A percentile compares a stretch with the other conserved stretches of the same genome.
Conservation (phyloP, 257 asterid species). For the Jacaranda copaia region DNA sequence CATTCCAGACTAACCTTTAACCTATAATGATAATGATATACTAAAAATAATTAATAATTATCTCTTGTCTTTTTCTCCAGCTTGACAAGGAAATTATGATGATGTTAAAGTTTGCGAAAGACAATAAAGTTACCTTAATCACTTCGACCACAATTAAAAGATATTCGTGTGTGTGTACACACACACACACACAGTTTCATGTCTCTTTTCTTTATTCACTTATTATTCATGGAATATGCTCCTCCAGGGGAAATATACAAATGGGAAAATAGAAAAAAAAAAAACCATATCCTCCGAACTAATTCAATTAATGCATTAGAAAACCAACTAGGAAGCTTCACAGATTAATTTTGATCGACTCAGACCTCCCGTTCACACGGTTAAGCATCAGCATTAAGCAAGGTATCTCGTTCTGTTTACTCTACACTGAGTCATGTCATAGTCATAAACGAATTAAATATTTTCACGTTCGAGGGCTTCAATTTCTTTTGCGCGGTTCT, state of each 20-base stretch:
- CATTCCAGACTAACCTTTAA: too few species aligned
- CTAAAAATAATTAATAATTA: too few species aligned
- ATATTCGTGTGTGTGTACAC: neutral
- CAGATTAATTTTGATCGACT: neutral
- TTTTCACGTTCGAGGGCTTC: neutral
- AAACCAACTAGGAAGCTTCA: neutral
- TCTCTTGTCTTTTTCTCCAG: neutral
- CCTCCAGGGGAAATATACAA: neutral
- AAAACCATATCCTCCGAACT: too few species aligned
- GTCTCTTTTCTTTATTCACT: neutral
- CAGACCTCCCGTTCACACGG: neutral
- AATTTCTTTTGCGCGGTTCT: neutral
- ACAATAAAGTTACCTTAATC: neutral
- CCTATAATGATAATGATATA: too few species aligned
- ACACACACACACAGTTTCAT: neutral
- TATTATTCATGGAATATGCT: neutral
- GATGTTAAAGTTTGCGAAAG: neutral
- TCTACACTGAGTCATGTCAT: neutral
- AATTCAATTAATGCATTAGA: too few species aligned
- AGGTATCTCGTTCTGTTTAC: slow-evolving; percentile 37
- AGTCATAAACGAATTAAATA: neutral
- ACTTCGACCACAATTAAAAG: neutral
- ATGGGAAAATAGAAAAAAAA: neutral
- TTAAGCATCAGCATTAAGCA: slow-evolving; percentile 18
- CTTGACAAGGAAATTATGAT: neutral